Base-by-base conservation (phyloP, 441 rosid species). In the Gossypium gossypioides region DNA sequence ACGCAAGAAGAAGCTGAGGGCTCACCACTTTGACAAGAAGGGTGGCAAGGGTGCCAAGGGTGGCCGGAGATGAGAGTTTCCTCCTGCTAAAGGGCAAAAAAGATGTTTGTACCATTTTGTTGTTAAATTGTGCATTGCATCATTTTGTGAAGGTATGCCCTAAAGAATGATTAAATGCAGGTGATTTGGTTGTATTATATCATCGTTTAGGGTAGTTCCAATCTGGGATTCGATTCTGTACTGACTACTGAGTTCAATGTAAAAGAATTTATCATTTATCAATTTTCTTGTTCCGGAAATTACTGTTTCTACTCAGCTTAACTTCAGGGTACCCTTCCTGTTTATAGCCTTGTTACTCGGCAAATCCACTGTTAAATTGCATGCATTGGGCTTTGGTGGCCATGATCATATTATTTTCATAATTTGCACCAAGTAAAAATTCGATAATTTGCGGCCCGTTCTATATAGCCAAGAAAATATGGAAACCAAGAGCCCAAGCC, bases 1-100 rank as follows among this genome's bases (percentile, higher is more conserved):
- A 44, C 83, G 91, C 61, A 91, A 84, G 93, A 94, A 88, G 90
- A 95, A 89, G 80, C 85, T 89, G 51, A 95, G 83, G 83, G 58
- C 86, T 61, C 96, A 87, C 79, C 97, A 89, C 71, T 92, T 90
- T 46, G 92, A 85, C 19, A 91, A 87, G 78, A 87, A 62, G 81
- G 90, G 86, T 46, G 96, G 86, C 56, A 85, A 72, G 72, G 37
- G 62, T 4, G 73, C 76, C 56, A 85, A 72, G 72, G 37, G 62
- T 12, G 73, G 76, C 48, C 80, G 90, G 76, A 86, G 84, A 79
- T 87, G 74, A 81, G 68, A 27, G 67, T n/a, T 64, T 62, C 24
- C 48, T 15, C 16, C 3, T 42, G 19, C 54, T 18, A 40, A 19
- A 40, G 69, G 65, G 21, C 13, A 3, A 1, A 54, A 34, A 22